phyloP scores from a whole-genome alignment of 163 green algal genomes.

The Dunaliella salina region DNA sequence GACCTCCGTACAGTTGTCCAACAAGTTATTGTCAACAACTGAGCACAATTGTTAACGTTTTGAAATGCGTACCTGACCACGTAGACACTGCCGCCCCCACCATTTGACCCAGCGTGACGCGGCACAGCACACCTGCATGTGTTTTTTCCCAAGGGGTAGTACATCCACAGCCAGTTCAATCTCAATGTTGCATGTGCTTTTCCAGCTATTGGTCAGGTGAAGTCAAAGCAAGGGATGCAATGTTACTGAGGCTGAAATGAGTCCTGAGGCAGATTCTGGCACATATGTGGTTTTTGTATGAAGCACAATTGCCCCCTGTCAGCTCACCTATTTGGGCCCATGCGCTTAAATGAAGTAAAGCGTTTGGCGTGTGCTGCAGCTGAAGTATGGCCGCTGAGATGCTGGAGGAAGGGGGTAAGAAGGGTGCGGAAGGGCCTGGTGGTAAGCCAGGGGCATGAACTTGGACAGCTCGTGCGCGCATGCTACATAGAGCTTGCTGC shows the following conservation, averaged over 20 bases:
- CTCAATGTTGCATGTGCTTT: background rate
- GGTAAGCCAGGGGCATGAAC: too few relatives aligned
- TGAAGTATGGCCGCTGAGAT: too few relatives aligned
- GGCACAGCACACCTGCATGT: background rate
- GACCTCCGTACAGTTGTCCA: too few relatives aligned
- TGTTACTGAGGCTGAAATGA: background rate
- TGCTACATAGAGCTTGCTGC: too few relatives aligned
- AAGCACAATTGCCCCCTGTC: background rate
- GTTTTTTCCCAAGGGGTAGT: background rate
- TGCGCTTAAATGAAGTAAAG: background rate
- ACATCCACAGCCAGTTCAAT: background rate
- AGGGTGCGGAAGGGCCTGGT: too few relatives aligned
- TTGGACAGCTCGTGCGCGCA: too few relatives aligned
- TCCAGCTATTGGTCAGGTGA: too few relatives aligned
- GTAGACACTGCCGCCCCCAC: background rate
- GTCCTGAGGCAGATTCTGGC: background rate
- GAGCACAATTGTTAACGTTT: too few relatives aligned
- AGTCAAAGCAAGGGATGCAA: background rate
- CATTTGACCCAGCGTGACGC: background rate
- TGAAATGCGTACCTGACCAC: background rate
- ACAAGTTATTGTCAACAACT: too few relatives aligned
- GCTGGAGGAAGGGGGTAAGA: too few relatives aligned
- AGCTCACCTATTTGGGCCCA: background rate
- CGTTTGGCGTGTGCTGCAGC: too few relatives aligned
- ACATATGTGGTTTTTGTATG: background rate